Base-by-base conservation (phyloP, 441 rosid genomes). In the Pelargonium citronellum region DNA sequence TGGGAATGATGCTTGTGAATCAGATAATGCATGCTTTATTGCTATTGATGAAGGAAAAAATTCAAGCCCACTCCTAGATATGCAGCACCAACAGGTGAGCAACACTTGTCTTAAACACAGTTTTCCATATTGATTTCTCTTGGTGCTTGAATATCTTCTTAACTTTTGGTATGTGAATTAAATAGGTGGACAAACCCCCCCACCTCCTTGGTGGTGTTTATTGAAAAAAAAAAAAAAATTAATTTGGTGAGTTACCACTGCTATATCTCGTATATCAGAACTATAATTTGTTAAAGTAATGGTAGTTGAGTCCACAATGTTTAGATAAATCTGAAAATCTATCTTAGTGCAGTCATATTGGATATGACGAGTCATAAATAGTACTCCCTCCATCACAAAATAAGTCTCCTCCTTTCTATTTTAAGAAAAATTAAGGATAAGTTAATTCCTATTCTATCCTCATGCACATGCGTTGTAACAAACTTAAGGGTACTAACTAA, bases 11-110 rank as follows among this genome's bases (percentile, higher is more conserved):
- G 66, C 66, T 34, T 11, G 67, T 64, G 83, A 77, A 70, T 79
- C 77, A 67, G 80, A 71, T 49, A 57, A 66, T 67, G 44, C 71
- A 46, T 67, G 67, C 72, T 64, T 76, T 46, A 79, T 39, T 78
- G 69, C 74, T 66, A 67, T 44, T 65, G 67, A 69, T 57, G 82
- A 75, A 71, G 75, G 69, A 58, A 76, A 55, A 67, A 30, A 68
- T 66, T 68, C 79, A 53, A 73, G 61, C 22, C 67, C 68, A 10
- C 67, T 75, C 11, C 20, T 55, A 19, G 67, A 73, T 60, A 58
- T 58, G 61, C 87, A 70, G 72, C 78, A 75, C 8, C 79, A 74
- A 71, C 79, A 74, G 88, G 91, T 85, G 79, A 60, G n/a, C 57
- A 39, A 70, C 67, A 20, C 74, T 75, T 47, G 46, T 69, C 46